phyloP scores from a whole-genome alignment of 495 filamentous ascomycete genomes.

The Aspergillus nidulans region DNA sequence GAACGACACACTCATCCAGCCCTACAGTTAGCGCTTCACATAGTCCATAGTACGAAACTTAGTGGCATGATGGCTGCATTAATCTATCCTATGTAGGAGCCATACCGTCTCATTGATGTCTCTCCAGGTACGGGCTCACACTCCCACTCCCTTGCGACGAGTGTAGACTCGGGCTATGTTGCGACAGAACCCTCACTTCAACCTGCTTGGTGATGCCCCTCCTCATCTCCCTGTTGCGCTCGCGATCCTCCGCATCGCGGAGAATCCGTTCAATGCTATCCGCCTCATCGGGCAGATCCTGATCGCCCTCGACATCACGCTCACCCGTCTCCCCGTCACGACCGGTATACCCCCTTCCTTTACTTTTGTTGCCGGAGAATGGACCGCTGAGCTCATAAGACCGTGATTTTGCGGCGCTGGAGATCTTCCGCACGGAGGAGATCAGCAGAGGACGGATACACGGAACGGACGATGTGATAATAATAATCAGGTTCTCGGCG shows the following conservation, averaged over 20 bases:
- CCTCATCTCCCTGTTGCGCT: slow-evolving; percentile 11
- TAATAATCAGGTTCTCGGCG: slow-evolving; percentile 31
- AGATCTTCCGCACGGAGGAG: slow-evolving; percentile 37
- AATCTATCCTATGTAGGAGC: no score
- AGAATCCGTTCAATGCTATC: slow-evolving; percentile 35
- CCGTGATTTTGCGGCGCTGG: slow-evolving; percentile 22
- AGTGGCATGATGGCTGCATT: no score
- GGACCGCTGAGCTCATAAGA: slow-evolving; percentile 32
- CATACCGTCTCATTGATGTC: neutral
- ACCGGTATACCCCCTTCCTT: neutral
- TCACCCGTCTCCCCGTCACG: neutral
- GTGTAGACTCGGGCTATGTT: neutral
- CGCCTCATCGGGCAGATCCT: slow-evolving; percentile 8
- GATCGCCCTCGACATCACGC: neutral
- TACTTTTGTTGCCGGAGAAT: slow-evolving; percentile 5
- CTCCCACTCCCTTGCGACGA: neutral
- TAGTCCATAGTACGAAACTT: no score
- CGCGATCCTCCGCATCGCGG: slow-evolving; percentile 12
- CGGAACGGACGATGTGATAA: slow-evolving; percentile 34
- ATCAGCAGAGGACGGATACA: slow-evolving; percentile 34
- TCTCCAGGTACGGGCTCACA: neutral
- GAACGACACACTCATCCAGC: no score
- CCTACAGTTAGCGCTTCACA: no score
- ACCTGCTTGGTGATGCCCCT: slow-evolving; percentile 32
- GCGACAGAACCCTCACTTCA: slow-evolving; percentile 24